Evolutionary conservation across 1,284 basidiomycete species (phyloP).

Genomic region (Cutaneotrichosporon sp.): DNA sequence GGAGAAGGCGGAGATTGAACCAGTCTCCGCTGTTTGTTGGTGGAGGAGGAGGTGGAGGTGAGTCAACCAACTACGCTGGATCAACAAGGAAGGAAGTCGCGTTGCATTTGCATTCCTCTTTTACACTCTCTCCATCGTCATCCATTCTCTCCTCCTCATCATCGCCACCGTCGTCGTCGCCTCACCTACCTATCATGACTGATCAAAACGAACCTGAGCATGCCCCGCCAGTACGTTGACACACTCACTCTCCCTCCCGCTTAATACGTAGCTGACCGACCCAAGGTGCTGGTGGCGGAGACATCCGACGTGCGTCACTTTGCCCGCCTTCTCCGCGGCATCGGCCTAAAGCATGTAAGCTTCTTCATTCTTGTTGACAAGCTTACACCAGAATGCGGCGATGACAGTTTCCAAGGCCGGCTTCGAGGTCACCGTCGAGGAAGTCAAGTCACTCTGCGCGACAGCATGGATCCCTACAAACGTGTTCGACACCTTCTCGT

Average conservation of each 20-base stretch:
- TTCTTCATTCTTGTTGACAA: neutral
- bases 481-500: conserved; percentile 72
- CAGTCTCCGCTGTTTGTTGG: neutral
- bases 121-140: neutral
- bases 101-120: neutral
- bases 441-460: conserved; percentile 69
- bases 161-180: neutral
- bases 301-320: conserved; percentile 74
- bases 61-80: neutral
- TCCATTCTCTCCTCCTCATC: neutral
- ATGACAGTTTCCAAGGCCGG: conserved; percentile 66
- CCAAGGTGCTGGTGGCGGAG: conserved; percentile 68
- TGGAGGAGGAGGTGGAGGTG: neutral
- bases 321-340: conserved; percentile 65
- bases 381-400: conserved; percentile 61
- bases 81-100: neutral
- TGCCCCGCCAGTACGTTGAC: neutral
- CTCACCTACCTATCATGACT: too few species aligned
- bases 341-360: conserved; percentile 67
- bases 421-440: conserved; percentile 79
- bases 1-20: neutral
- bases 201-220: neutral
- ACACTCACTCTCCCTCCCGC: too few species aligned
- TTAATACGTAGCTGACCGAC: neutral
- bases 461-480: conserved; percentile 76